These are phyloP conservation scores for Cyanidiococcus yangmingshanensis DNA, from an alignment of 23 red algal genomes.

Conservation along the genomic window DNA sequence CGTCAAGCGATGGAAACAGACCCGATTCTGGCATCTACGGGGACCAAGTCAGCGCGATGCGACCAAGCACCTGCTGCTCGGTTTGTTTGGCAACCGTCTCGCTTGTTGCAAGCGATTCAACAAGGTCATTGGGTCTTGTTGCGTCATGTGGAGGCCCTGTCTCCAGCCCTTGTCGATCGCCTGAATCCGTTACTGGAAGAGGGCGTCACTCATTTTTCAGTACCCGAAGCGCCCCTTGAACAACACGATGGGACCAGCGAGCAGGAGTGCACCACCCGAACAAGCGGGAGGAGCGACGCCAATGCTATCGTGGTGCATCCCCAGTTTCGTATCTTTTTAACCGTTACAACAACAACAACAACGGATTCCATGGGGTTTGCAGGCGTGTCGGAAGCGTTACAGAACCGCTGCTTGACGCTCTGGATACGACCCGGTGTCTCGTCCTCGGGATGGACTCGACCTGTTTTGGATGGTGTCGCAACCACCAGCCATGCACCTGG, in stretches of 20 bases:
- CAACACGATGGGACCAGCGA: neutral
- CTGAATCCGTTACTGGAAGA: conserved; percentile 89
- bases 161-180: conserved; percentile 73
- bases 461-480: no score
- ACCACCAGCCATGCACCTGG: no score
- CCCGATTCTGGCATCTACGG: neutral
- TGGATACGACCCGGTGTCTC: neutral
- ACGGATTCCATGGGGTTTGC: neutral
- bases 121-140: conserved; percentile 71
- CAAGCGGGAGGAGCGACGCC: no score
- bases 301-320: conserved; percentile 26
- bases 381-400: neutral
- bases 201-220: neutral
- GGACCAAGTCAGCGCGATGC: neutral
- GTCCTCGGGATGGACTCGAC: no score
- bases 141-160: conserved; percentile 36
- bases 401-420: neutral
- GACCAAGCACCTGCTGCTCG: neutral
- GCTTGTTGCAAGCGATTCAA: conserved; percentile 52
- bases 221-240: conserved; percentile 17
- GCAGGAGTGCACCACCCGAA: no score
- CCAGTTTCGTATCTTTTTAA: conserved; percentile 75
- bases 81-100: conserved; percentile 68
- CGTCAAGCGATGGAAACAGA: neutral
- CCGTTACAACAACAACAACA: neutral